phyloP scores from a whole-genome alignment of 1,139 yeast genomes.

The Diutina scorzettiae region DNA sequence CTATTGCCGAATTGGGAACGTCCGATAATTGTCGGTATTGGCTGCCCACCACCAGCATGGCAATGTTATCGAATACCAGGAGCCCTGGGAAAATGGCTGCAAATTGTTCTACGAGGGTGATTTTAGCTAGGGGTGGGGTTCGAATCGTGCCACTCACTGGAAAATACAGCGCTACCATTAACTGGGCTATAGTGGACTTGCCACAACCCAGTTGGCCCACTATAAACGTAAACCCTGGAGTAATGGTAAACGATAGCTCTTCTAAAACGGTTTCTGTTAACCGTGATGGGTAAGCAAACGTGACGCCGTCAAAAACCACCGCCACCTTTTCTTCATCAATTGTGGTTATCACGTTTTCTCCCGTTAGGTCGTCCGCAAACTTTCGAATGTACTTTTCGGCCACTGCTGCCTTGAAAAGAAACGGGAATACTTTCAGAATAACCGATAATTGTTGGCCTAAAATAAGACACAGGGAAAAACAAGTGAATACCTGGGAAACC shows the following conservation, averaged over 20 bases:
- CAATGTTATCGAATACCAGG: constrained; percentile 1
- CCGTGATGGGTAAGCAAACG: background rate
- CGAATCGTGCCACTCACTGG: constrained; percentile 24
- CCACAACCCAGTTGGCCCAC: constrained; percentile 90
- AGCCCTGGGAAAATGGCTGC: background rate
- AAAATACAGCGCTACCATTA: constrained; percentile 49
- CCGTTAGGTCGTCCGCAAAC: background rate
- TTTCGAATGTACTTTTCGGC: constrained; percentile 18
- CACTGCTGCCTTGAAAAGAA: constrained; percentile 51
- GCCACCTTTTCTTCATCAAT: background rate
- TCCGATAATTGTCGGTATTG: constrained; percentile 7
- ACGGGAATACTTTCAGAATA: constrained; percentile 40
- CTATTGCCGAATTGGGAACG: constrained; percentile 17
- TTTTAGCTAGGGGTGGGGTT: background rate
- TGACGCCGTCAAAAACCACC: background rate
- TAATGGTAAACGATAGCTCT: background rate
- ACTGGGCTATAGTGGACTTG: constrained; percentile 64
- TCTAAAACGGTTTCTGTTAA: background rate
- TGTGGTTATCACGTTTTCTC: background rate
- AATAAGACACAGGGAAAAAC: constrained; percentile 70
- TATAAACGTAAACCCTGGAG: constrained; percentile 41
- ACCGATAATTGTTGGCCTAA: constrained; percentile 48
- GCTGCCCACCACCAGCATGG: background rate
- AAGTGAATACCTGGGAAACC: constrained; percentile 61
- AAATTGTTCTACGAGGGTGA: constrained; percentile 1